Base-by-base conservation (phyloP, 768 basidiomycete genomes). In the Bullera alba region DNA sequence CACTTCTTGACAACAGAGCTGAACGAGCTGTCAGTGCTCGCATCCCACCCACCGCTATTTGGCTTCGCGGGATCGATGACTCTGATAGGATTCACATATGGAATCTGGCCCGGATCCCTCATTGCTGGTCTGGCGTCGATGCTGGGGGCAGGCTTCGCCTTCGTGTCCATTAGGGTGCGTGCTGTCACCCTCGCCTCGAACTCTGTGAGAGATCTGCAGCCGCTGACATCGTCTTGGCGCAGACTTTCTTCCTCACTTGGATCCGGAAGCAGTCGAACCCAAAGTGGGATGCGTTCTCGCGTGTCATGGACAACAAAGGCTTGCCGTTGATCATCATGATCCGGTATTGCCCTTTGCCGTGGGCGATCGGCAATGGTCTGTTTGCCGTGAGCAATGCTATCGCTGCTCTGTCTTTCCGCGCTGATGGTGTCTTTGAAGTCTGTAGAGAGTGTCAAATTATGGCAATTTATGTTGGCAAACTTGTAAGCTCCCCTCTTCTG, bases 31-130 rank as follows among this genome's bases (percentile, higher is more conserved):
- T 4, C 48, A 70, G 70, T 70, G 26, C 51, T 72, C 14, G 52
- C 66, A 17, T 67, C 67, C 5, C 71, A 72, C 47, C 71, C 71
- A 23, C 71, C 71, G 5, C 50, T 72, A 23, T 69, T 72, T 39
- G 71, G 71, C 4, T 72, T 69, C 27, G 57, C 60, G 34, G 65
- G 57, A 5, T 65, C 62, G 12, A 46, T 72, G 36, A 70, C 69
- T 6, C 58, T 72, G 5, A 72, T 72, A 32, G 71, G 71, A 8
- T 72, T 69, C 49, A 67, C 67, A 2, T 72, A 67, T 42, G 71
- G 71, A 0, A 39, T 70, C 22, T 65, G 65, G 67, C 69, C 69
- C 4, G 71, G 69, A 2, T 54, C 56, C 23, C 45, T 70, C 16
- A 50, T 72, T 7, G 60, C 62, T n/a, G 43, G 52, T 5, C 21